Evolutionary conservation across 345 rosid species (phyloP), one percentile per base, ranked within the genome.

Genomic region (Isatis tinctoria): DNA sequence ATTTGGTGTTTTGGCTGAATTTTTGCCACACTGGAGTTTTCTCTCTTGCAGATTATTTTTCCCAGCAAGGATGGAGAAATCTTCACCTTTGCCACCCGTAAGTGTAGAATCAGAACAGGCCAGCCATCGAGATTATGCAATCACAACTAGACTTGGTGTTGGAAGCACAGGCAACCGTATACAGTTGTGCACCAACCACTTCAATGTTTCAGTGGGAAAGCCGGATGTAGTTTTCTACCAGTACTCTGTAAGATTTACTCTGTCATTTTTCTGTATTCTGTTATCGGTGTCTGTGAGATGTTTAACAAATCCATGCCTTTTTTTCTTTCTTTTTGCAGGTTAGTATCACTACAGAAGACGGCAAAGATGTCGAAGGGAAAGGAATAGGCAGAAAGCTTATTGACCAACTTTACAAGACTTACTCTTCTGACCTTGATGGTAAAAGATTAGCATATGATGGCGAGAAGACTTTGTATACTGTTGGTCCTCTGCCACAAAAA

Each of bases 391-490:
- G 97, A 78, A 91, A 86, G 75, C 62, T 91, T 39, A 83, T 91
- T 36, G 89, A 89, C 41, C 85, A 70, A 67, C 89, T 91, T 63
- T 85, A 85, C 82, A 84, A 81, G 72, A 89, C 87, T 1, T 94
- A 88, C 79, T 74, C 82, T 35, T 78, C 88, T 41, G 96, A 87
- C 37, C 86, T 91, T 51, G 82, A 69, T 62, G 79, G 83, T 57
- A 94, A 84, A 73, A 78, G 67, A 41, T 78, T 89, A 77, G 95
- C 91, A 14, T 94, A 88, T 74, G 98, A 94, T 82, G 97, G 98
- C 35, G 96, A 88, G 52, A 88, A 82, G 70, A 80, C 75, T 60
- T 48, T 94, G 78, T 94, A 85, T 43, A 89, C 96, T 5, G 88
- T 85, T 69, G 97, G 95, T 69, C 85, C 92, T 79, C 78, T 94